Evolutionary conservation across 2,329 filamentous ascomycete genomes (phyloP), one percentile per base, ranked within the genome.

Genomic region (Hypoxylon sp.): DNA sequence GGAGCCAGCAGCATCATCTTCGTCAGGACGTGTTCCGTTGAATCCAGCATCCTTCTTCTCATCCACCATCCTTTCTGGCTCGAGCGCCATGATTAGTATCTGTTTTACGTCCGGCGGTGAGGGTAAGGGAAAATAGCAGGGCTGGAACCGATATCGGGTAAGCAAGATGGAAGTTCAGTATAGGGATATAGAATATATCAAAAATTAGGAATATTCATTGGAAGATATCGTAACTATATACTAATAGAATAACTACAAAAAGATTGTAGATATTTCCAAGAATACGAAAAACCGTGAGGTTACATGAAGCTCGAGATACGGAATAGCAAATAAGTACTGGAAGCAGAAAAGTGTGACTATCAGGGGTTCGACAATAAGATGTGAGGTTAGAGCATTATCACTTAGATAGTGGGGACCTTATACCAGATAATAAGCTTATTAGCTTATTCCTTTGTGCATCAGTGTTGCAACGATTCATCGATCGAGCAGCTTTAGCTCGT

Each of bases 21-120:
- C 52, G 16, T 46, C 31, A 17, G 19, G 16, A 5, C 13, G 27
- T n/a, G 7, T 20, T 44, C 37, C 27, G 31, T 37, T 34, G 7
- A 26, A 13, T 13, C 35, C 42, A 23, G 23, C 7, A 11, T 45
- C 42, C 21, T 52, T 45, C 20, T 44, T 8, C 21, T 53, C 54
- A 30, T 51, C 52, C n/a, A 51, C 49, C 23, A 46, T 41, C 25
- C 57, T 56, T 30, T 57, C 56, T 17, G 32, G 20, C 7, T 56
- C 46, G 26, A 37, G 7, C 13, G 42, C 35, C 56, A 59, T 56
- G 29, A 23, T 13, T 21, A 42, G 6, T 25, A n/a, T n/a, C n/a
- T n/a, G n/a, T n/a, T n/a, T n/a, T n/a, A n/a, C n/a, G n/a, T n/a
- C n/a, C n/a, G 11, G 29, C 13, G 32, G 13, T 30, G 20, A 29